phyloP scores from a whole-genome alignment of 129 eudicot genomes.

The Heracleum sosnowskyi region DNA sequence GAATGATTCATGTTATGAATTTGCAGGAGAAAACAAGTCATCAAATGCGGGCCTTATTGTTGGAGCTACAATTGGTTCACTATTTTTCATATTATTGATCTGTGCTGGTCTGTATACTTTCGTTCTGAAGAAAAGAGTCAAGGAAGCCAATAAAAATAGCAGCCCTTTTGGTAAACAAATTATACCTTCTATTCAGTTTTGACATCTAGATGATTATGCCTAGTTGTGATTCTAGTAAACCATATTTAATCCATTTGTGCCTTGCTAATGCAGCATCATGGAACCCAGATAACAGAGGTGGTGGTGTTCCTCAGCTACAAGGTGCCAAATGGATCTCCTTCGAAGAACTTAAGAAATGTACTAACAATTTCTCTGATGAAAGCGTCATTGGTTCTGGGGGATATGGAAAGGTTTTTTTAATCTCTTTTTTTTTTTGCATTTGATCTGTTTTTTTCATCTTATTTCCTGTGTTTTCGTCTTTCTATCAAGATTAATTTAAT shows the following conservation, averaged over 20 bases:
- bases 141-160: conserved; percentile 27
- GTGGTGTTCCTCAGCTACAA: conserved; percentile 65
- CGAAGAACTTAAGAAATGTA: conserved; percentile 63
- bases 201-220: not conserved
- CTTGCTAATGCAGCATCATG: conserved; percentile 59
- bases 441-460: not conserved
- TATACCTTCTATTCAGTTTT: not conserved
- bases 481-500: not conserved
- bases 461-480: not conserved
- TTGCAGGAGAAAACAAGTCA: conserved; percentile 42
- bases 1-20: not conserved
- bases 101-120: conserved; percentile 49
- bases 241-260: not conserved
- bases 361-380: conserved; percentile 59
- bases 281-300: conserved; percentile 47
- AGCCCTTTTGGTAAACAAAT: conserved; percentile 60
- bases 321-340: conserved; percentile 84
- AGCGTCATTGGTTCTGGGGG: conserved; percentile 81
- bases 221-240: not conserved
- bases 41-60: conserved; percentile 38
- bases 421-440: not conserved
- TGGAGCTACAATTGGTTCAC: conserved; percentile 52
- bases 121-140: conserved; percentile 47
- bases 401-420: conserved; percentile 64
- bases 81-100: conserved; percentile 42